Evolutionary conservation across 192 early-diverging fungal species (phyloP).

Genomic region (Podila clonocystis): DNA sequence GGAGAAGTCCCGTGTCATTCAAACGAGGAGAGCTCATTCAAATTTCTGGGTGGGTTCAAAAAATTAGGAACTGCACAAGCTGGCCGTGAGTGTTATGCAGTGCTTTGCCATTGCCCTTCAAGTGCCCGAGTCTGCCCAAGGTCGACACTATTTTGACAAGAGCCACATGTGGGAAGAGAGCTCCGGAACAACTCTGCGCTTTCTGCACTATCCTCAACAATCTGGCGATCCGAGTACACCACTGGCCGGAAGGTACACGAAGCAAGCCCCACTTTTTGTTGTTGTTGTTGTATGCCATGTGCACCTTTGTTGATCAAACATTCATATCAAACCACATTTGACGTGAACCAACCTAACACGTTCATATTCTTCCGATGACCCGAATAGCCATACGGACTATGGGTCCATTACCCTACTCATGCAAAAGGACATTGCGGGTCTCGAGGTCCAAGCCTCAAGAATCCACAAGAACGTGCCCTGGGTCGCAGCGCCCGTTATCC

Average conservation of each 20-base stretch:
- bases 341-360: not conserved
- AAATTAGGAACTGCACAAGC: conserved; percentile 55
- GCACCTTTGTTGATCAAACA: not conserved
- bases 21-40: not conserved
- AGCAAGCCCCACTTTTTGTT: not conserved
- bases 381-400: conserved; percentile 71
- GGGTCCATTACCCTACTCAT: conserved; percentile 74
- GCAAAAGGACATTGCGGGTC: conserved; percentile 69
- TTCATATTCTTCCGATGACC: not conserved
- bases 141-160: conserved; percentile 58
- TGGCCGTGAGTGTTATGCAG: conserved; percentile 60
- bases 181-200: conserved; percentile 60
- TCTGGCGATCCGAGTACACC: conserved; percentile 52
- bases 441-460: conserved; percentile 60
- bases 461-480: conserved; percentile 52
- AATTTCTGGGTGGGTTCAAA: not conserved
- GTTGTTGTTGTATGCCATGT: not conserved
- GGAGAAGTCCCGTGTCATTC: not conserved
- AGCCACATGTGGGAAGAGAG: conserved; percentile 58
- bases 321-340: no score
- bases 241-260: conserved; percentile 59
- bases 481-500: conserved; percentile 69
- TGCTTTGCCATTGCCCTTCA: conserved; percentile 71
- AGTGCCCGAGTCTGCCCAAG: conserved; percentile 64
- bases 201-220: conserved; percentile 72